These are phyloP conservation scores for Magnolia officinalis DNA, from an alignment of 164 flowering plant genomes.

Conservation along the genomic window DNA sequence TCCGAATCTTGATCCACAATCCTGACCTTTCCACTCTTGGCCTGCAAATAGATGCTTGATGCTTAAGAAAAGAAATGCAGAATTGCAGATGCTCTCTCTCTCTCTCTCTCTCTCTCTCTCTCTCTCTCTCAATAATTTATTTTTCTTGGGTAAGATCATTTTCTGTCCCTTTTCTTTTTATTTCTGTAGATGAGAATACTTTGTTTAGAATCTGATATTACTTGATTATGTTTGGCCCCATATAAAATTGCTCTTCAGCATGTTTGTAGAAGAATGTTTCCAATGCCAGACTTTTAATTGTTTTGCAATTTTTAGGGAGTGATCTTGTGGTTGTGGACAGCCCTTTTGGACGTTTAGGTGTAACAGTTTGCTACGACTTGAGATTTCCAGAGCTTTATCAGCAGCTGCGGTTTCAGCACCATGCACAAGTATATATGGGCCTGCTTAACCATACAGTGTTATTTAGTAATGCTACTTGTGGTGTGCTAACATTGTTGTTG, in stretches of 20 bases:
- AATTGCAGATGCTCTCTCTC: background rate
- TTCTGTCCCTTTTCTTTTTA: no score
- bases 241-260: background rate
- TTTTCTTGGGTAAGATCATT: no score
- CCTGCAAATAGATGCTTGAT: background rate
- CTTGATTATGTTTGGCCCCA: background rate
- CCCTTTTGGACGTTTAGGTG: slow-evolving; percentile 81
- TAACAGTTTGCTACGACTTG: slow-evolving; percentile 93
- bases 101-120: no score
- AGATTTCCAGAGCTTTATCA: slow-evolving; percentile 93
- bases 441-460: background rate
- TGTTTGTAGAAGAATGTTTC: background rate
- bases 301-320: slow-evolving; percentile 43
- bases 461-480: background rate
- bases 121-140: no score
- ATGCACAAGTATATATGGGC: slow-evolving; percentile 53
- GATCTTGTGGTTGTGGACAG: slow-evolving; percentile 66
- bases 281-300: no score
- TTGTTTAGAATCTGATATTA: background rate
- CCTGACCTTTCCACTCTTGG: background rate
- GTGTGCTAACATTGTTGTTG: background rate
- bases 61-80: background rate
- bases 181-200: background rate
- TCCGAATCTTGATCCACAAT: background rate
- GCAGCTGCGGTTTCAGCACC: slow-evolving; percentile 69